Conservation (phyloP, 495 filamentous ascomycete species). For the Antarctomyces pellizariae region DNA sequence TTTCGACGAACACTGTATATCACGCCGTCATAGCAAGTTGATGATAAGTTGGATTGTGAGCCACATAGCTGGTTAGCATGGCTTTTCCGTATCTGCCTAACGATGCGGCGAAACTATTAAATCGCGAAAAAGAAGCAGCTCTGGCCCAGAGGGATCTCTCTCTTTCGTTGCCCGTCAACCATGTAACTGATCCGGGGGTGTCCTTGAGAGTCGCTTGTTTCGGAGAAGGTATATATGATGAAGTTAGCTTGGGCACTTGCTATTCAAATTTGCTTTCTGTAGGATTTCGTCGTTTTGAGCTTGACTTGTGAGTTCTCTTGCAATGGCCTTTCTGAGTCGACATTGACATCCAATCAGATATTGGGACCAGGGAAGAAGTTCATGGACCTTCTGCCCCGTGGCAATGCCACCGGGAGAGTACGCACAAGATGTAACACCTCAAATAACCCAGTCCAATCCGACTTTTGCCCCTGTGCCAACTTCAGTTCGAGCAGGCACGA, state of each 20-base stretch:
- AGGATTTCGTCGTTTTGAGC: constrained; percentile 30
- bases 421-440: neutral
- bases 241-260: constrained; percentile 23
- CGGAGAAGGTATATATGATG: constrained; percentile 23
- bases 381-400: constrained; percentile 38
- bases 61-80: too few species aligned
- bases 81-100: too few species aligned
- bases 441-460: neutral
- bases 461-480: too few species aligned
- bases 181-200: constrained; percentile 28
- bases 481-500: neutral
- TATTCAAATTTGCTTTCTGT: constrained; percentile 35
- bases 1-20: too few species aligned
- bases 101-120: too few species aligned
- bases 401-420: constrained; percentile 5
- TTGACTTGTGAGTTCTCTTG: too few species aligned
- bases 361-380: constrained; percentile 27
- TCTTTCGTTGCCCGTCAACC: constrained; percentile 36
- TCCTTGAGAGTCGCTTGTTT: constrained; percentile 36
- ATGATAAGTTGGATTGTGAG: too few species aligned
- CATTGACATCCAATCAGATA: too few species aligned
- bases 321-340: too few species aligned
- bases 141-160: constrained; percentile 39
- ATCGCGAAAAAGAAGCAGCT: neutral
- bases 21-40: too few species aligned